Evolutionary conservation across 306 rosid species (phyloP), one percentile per base, ranked within the genome.

Genomic region (Purshia tridentata): DNA sequence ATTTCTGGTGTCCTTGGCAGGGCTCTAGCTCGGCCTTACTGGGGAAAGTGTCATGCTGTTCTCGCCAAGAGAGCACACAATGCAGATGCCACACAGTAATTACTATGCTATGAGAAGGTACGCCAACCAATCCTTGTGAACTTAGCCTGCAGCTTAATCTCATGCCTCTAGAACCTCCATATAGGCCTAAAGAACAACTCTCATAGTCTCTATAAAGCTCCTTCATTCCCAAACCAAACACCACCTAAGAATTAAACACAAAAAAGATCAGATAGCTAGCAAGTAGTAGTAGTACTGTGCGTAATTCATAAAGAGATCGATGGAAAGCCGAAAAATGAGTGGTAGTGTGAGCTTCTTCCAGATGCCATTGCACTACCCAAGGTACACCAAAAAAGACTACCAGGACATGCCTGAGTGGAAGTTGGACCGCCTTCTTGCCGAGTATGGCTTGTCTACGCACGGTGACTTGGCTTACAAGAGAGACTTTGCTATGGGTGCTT

Each of bases 321-420:
- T 88, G 92, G 87, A 76, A 47, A 86, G 80, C 23, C 72, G 66
- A 10, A 59, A 69, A 70, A 72, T 75, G n/a, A 77, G 14, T 15
- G 23, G 51, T 22, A 75, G 66, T 0, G 74, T 18, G 13, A 70
- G 82, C 40, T 81, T 40, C 81, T 92, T 92, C 77, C 92, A 90
- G 73, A 92, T 88, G 92, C 95, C 96, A 0, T 85, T 92, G 52
- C 96, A 88, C 83, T 88, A 90, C 42, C 96, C 91, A 29, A 88
- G 86, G 83, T 90, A 88, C 80, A 82, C 78, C n/a, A 72, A 78
- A 58, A 84, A 85, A 73, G 98, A 90, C 69, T 92, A 92, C 56
- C 70, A 80, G 69, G 72, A 83, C 71, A 90, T 92, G 97, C 91
- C 96, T 0, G 91, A 90, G 77, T 86, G 97, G 97, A 88, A 84